A percentile compares a stretch with the other conserved stretches of the same genome.
Conservation (phyloP, 495 filamentous ascomycete genomes). For the Ramalina intermedia region DNA sequence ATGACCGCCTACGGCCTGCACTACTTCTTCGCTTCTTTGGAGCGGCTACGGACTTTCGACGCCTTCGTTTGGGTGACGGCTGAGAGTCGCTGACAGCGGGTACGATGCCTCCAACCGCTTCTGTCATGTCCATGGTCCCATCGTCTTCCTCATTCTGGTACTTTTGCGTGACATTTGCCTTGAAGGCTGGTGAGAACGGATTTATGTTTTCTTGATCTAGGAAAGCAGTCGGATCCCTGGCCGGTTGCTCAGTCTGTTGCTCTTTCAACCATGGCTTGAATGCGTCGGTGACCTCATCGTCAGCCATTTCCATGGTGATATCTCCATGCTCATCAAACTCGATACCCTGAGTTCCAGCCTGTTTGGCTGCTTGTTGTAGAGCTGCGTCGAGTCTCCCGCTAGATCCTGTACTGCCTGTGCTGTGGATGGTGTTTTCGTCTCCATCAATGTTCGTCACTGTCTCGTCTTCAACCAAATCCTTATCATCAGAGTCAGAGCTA, state of each 20-base stretch:
- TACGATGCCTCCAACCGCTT: slow-evolving; percentile 52
- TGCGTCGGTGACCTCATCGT: slow-evolving; percentile 65
- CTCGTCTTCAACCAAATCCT: slow-evolving; percentile 50
- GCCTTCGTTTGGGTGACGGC: slow-evolving; percentile 17
- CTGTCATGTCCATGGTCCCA: slow-evolving; percentile 67
- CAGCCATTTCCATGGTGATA: slow-evolving; percentile 60
- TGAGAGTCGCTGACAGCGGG: slow-evolving; percentile 16
- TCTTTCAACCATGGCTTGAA: slow-evolving; percentile 56
- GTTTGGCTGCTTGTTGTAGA: slow-evolving; percentile 57
- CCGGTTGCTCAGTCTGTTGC: slow-evolving; percentile 30
- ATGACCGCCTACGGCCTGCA: slow-evolving; percentile 12
- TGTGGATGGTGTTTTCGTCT: slow-evolving; percentile 51
- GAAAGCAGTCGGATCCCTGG: slow-evolving; percentile 34
- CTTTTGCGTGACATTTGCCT: slow-evolving; percentile 17
- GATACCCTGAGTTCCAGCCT: slow-evolving; percentile 51
- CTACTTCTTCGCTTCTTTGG: slow-evolving; percentile 11
- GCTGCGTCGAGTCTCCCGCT: slow-evolving; percentile 60
- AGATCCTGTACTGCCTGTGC: slow-evolving; percentile 42
- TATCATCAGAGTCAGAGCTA: slow-evolving; percentile 29
- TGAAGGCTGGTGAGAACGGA: slow-evolving; percentile 29
- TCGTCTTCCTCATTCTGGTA: slow-evolving; percentile 32
- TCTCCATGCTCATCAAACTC: slow-evolving; percentile 37
- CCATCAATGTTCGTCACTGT: slow-evolving; percentile 54
- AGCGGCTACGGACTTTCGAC: slow-evolving; percentile 6
- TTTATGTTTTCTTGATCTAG: slow-evolving; percentile 50